phyloP scores from a whole-genome alignment of 768 basidiomycete genomes.

The Agrocybe pediades region DNA sequence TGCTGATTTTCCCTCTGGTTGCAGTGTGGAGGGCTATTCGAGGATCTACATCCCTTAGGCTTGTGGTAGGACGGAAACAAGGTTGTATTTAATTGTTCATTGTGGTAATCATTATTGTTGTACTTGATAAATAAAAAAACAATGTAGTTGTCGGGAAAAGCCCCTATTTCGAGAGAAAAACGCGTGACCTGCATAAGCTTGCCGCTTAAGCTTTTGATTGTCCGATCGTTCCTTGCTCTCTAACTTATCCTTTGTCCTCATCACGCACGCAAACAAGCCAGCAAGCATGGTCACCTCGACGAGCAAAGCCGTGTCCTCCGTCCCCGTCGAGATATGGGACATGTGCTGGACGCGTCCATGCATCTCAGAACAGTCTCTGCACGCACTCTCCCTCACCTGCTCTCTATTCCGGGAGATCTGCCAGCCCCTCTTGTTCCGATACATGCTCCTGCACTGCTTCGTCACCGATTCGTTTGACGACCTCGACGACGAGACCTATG shows the following conservation, averaged over 20 bases:
- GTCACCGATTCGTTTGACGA: not conserved
- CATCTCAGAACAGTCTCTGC: not conserved
- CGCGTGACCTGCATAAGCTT: too few species aligned
- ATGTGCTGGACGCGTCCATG: not conserved
- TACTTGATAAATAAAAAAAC: not conserved
- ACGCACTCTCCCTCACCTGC: not conserved
- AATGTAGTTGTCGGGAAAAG: too few species aligned
- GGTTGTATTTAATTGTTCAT: not conserved
- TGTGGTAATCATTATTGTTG: not conserved
- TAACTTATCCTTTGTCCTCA: not conserved
- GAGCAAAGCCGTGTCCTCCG: not conserved
- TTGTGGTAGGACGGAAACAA: not conserved
- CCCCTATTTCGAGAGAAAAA: too few species aligned
- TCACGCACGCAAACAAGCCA: too few species aligned
- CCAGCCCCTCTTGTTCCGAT: not conserved
- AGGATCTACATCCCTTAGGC: slow-evolving; percentile 58
- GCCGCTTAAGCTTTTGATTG: too few species aligned
- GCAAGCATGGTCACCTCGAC: not conserved
- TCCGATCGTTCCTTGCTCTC: too few species aligned
- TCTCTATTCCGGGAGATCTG: slow-evolving; percentile 4
- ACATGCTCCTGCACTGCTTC: not conserved
- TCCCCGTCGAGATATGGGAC: slow-evolving; percentile 6
- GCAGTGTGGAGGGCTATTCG: slow-evolving; percentile 56
- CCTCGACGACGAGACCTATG: not conserved
- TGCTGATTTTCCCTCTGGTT: slow-evolving; percentile 22